Evolutionary conservation across 306 rosid species (phyloP).

Genomic region (Castanea mollissima): DNA sequence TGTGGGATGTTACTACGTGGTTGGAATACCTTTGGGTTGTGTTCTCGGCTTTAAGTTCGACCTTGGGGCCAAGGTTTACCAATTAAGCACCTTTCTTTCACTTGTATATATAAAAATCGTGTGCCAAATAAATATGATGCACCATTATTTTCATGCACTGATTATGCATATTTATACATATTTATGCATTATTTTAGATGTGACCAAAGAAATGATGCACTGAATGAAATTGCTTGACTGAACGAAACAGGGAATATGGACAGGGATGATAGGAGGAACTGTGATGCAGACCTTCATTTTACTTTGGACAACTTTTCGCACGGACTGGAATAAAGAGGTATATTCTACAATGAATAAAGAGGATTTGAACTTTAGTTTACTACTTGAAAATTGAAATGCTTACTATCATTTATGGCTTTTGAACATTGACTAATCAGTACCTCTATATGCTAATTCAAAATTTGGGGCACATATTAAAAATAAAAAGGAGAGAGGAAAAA

Average conservation of each 20-base stretch:
- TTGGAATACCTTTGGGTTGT: slow-evolving; percentile 66
- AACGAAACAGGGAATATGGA: slow-evolving; percentile 54
- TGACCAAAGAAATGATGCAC: no score
- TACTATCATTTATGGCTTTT: not conserved
- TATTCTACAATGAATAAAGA: not conserved
- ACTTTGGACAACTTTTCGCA: slow-evolving; percentile 56
- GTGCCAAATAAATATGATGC: not conserved
- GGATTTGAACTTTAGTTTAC: no score
- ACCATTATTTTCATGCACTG: no score
- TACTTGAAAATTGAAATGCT: not conserved
- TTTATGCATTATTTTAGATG: no score
- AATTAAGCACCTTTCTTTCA: not conserved
- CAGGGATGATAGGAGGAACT: slow-evolving; percentile 84
- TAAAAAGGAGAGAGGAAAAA: no score
- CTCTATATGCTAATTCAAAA: no score
- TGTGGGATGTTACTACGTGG: slow-evolving; percentile 57
- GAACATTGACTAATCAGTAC: no score
- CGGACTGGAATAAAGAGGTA: slow-evolving; percentile 76
- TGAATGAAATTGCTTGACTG: not conserved
- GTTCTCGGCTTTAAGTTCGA: slow-evolving; percentile 62
- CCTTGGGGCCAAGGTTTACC: slow-evolving; percentile 57
- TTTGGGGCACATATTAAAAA: no score
- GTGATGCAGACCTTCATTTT: slow-evolving; percentile 58
- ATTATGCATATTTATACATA: no score
- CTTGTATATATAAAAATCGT: not conserved